These are phyloP conservation scores for Rossbeevera mucosa DNA, from an alignment of 768 basidiomycete species.

Conservation along the genomic window DNA sequence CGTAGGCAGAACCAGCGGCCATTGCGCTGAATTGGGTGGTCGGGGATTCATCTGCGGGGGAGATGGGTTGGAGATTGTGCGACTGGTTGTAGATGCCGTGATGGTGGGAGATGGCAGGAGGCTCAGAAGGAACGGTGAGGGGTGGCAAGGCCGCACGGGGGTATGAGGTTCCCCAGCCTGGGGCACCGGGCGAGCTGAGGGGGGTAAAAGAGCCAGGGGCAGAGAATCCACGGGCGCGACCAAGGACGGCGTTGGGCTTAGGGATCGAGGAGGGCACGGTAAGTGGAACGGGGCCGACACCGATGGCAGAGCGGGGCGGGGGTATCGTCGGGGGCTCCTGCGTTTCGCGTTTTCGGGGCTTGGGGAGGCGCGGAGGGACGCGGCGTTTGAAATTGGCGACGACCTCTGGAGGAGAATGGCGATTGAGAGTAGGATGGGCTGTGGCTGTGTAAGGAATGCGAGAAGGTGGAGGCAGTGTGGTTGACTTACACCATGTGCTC, in stretches of 20 bases:
- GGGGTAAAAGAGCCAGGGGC: slow-evolving; percentile 79
- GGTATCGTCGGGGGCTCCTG: slow-evolving; percentile 66
- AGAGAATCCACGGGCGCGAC: slow-evolving; percentile 75
- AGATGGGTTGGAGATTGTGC: slow-evolving; percentile 57
- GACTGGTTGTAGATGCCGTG: slow-evolving; percentile 57
- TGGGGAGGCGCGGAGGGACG: slow-evolving; percentile 88
- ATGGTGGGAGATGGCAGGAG: slow-evolving; percentile 55
- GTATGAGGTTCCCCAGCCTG: slow-evolving; percentile 59
- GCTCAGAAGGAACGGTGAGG: slow-evolving; percentile 76
- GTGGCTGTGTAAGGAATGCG: slow-evolving; percentile 23
- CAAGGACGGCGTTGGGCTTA: slow-evolving; percentile 40
- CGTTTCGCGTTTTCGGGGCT: slow-evolving; percentile 75
- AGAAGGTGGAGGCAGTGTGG: slow-evolving; percentile 14
- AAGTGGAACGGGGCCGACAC: slow-evolving; percentile 64
- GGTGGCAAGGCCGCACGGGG: slow-evolving; percentile 69
- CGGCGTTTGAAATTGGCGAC: slow-evolving; percentile 94
- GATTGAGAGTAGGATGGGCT: slow-evolving; percentile 91
- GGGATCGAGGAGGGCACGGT: slow-evolving; percentile 44
- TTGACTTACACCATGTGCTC: slow-evolving; percentile 88
- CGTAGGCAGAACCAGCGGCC: slow-evolving; percentile 29
- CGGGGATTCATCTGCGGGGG: slow-evolving; percentile 67
- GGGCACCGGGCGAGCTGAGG: slow-evolving; percentile 51
- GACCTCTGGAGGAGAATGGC: slow-evolving; percentile 84
- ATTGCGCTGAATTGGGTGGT: slow-evolving; percentile 43
- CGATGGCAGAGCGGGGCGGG: slow-evolving; percentile 72